phyloP scores from a whole-genome alignment of 2,329 filamentous ascomycete genomes.

The Penicillium sp. region DNA sequence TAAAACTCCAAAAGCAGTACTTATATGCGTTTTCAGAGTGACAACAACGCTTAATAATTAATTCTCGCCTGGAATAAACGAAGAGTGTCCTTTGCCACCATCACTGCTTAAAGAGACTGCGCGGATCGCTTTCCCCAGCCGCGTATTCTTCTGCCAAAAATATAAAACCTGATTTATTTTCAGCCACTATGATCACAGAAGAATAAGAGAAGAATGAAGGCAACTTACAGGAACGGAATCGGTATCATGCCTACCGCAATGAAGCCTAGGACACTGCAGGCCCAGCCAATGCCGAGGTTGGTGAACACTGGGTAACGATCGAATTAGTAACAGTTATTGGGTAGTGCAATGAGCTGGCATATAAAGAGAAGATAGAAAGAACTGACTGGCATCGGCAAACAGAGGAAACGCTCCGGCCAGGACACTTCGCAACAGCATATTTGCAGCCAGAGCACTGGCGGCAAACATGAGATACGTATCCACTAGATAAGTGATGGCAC shows the following conservation, averaged over 20 bases:
- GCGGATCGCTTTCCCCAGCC: not conserved
- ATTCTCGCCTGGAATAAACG: no score
- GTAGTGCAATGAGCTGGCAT: not conserved
- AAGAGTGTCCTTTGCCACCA: no score
- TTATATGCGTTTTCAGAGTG: no score
- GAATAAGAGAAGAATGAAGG: not conserved
- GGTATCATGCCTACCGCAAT: slow-evolving; percentile 7
- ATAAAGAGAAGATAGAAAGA: not conserved
- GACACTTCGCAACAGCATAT: not conserved
- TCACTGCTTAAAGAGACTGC: not conserved
- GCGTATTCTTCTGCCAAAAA: slow-evolving; percentile 1
- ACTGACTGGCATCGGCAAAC: slow-evolving; percentile 2
- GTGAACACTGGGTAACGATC: not conserved
- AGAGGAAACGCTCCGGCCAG: slow-evolving; percentile 2
- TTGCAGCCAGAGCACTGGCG: slow-evolving; percentile 5
- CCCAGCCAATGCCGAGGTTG: slow-evolving; percentile 7
- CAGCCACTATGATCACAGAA: not conserved
- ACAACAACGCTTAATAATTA: no score
- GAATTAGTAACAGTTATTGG: not conserved
- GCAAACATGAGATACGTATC: slow-evolving; percentile 2
- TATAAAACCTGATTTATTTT: not conserved
- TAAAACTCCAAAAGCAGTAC: no score
- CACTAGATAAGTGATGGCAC: not conserved
- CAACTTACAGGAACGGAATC: slow-evolving; percentile 1
- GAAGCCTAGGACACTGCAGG: not conserved